Evolutionary conservation across 495 filamentous ascomycete genomes (phyloP).

Genomic region (Penicillium parvum): DNA sequence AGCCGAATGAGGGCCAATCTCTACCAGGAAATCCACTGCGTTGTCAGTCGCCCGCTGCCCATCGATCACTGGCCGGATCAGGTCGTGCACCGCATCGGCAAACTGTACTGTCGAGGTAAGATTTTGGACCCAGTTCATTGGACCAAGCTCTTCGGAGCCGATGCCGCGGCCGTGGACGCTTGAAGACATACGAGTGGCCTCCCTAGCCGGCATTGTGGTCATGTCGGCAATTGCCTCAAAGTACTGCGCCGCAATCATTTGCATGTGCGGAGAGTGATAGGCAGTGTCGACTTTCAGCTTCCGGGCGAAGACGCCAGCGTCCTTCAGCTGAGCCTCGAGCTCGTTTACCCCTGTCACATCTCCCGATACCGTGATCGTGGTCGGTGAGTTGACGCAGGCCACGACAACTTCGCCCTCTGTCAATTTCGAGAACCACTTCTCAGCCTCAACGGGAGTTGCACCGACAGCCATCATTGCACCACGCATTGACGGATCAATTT

Average conservation of each 20-base stretch:
- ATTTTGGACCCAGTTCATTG: constrained; percentile 43
- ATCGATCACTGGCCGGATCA: constrained; percentile 14
- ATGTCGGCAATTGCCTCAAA: constrained; percentile 17
- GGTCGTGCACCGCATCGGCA: constrained; percentile 24
- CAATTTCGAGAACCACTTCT: too few species aligned
- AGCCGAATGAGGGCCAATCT: constrained; percentile 58
- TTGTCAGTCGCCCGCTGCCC: too few species aligned
- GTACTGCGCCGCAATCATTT: constrained; percentile 15
- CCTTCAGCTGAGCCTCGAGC: constrained; percentile 25
- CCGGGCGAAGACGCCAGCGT: constrained; percentile 35
- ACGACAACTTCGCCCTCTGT: too few species aligned
- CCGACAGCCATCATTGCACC: too few species aligned
- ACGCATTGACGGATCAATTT: too few species aligned
- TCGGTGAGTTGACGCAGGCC: constrained; percentile 44
- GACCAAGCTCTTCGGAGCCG: constrained; percentile 14
- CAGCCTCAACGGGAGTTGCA: too few species aligned
- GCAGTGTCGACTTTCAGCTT: constrained; percentile 48
- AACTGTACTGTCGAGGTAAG: constrained; percentile 42
- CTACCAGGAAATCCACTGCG: constrained; percentile 31
- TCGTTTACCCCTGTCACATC: constrained; percentile 31
- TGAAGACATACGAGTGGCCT: constrained; percentile 34
- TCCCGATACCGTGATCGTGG: constrained; percentile 44
- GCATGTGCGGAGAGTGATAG: constrained; percentile 52
- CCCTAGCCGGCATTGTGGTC: constrained; percentile 11
- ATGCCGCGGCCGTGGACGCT: constrained; percentile 27